phyloP scores from a whole-genome alignment of 441 rosid genomes.

The Aquilaria agallochum region DNA sequence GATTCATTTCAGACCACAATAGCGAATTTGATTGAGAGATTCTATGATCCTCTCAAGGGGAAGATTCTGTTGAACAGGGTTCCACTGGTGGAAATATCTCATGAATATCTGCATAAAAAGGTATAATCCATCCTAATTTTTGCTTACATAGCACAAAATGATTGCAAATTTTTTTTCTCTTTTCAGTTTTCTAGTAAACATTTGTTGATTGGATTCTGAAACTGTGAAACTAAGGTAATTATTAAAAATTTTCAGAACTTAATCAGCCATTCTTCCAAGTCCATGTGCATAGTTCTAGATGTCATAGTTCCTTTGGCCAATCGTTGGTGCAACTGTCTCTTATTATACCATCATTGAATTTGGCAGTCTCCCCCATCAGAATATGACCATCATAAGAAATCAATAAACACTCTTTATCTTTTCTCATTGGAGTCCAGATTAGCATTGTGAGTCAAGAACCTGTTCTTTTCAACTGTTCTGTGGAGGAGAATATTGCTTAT shows the following conservation, averaged over 20 bases:
- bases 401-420: not conserved
- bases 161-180: too few species aligned
- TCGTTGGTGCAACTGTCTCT: too few species aligned
- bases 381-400: not conserved
- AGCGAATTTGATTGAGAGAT: slow-evolving; percentile 89
- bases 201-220: too few species aligned
- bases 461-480: slow-evolving; percentile 81
- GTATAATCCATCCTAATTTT: slow-evolving; percentile 21
- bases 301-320: too few species aligned
- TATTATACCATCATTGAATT: not conserved
- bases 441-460: slow-evolving; percentile 99
- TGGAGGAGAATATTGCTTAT: slow-evolving; percentile 88
- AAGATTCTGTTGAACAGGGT: slow-evolving; percentile 75
- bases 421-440: slow-evolving; percentile 35
- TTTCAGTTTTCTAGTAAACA: too few species aligned
- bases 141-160: too few species aligned
- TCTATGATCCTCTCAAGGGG: slow-evolving; percentile 89
- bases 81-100: slow-evolving; percentile 79
- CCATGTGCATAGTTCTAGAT: too few species aligned
- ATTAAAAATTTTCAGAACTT: too few species aligned
- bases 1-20: slow-evolving; percentile 67
- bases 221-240: too few species aligned
- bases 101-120: slow-evolving; percentile 76
- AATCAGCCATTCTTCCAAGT: too few species aligned
- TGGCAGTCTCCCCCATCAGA: not conserved